Percentiles rank a stretch among this genome's conserved stretches.
Conservation (phyloP, 495 filamentous ascomycete species). For the Tetracladium setigerum region DNA sequence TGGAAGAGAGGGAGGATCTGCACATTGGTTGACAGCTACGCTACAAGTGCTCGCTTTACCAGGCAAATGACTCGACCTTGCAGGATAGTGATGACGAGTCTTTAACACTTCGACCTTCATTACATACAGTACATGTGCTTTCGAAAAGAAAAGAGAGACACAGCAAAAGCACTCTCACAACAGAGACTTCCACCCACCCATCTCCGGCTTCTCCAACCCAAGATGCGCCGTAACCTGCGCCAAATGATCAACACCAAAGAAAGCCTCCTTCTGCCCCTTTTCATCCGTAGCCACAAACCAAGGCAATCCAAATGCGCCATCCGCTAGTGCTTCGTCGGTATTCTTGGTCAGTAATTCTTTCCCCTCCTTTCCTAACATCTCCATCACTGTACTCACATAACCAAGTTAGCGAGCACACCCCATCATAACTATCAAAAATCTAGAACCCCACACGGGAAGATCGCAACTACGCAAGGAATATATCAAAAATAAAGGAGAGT, state of each 20-base stretch:
- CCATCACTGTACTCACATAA: slow-evolving; percentile 16
- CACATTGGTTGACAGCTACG: no score
- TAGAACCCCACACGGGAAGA: neutral
- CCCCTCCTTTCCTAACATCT: slow-evolving; percentile 35
- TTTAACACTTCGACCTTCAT: no score
- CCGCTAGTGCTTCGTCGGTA: slow-evolving; percentile 48
- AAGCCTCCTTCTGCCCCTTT: slow-evolving; percentile 51
- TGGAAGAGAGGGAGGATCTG: no score
- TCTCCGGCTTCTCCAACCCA: slow-evolving; percentile 38
- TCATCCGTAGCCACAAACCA: slow-evolving; percentile 61
- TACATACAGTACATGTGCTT: no score
- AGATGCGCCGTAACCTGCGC: slow-evolving; percentile 57
- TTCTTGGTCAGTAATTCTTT: slow-evolving; percentile 46
- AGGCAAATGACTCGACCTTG: no score
- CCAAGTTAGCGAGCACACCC: neutral
- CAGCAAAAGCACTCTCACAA: slow-evolving; percentile 26
- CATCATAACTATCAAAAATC: neutral
- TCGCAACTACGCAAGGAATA: neutral
- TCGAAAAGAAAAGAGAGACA: no score
- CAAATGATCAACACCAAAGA: slow-evolving; percentile 66
- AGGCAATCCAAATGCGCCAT: slow-evolving; percentile 65
- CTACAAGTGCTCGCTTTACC: no score
- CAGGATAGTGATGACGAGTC: no score
- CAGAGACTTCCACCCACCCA: slow-evolving; percentile 41
- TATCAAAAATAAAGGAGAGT: neutral